Evolutionary conservation across 768 basidiomycete genomes (phyloP), one percentile per base, ranked within the genome.

Genomic region (Lactifluus hygrophoroides): DNA sequence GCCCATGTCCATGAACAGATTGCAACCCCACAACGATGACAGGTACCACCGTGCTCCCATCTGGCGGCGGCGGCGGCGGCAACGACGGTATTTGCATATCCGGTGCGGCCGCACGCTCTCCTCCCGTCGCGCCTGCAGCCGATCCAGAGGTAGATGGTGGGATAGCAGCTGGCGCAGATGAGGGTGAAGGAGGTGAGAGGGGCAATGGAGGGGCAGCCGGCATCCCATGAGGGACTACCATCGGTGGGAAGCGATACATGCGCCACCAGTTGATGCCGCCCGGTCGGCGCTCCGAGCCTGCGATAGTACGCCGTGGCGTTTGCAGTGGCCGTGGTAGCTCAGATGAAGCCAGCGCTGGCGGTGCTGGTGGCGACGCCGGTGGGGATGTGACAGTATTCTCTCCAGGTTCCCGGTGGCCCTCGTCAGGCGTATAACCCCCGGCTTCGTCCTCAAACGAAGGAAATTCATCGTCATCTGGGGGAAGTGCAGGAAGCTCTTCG

Each of bases 1-100:
- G 62, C 16, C 61, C 64, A 3, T 75, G 76, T 64, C 76, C 70
- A 66, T 80, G 79, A 32, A 90, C 86, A 57, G 84, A 86, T 70
- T 90, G 89, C 45, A 91, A 72, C 9, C 89, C 89, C 27, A 91
- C 88, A 54, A 91, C 83, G 60, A 91, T 89, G 60, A 91, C 87
- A 19, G 89, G 89, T 14, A 90, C 82, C 35, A 90, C 85, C 21
- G 82, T 58, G 61, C 68, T 68, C 46, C 56, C 54, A 38, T 64
- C 60, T 5, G 51, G 43, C 3, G 60, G 34, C 7, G 54, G 34
- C 34, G 63, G 16, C 21, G 47, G 61, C 62, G 46, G 17, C n/a
- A n/a, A n/a, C n/a, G n/a, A n/a, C n/a, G 10, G 32, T 5, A 27
- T 54, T 56, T 7, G 37, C 60, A 30, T 19, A 21, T 38, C n/a